These are phyloP conservation scores for Pleurotus salmoneostramineus DNA, from an alignment of 768 basidiomycete genomes.

Conservation along the genomic window DNA sequence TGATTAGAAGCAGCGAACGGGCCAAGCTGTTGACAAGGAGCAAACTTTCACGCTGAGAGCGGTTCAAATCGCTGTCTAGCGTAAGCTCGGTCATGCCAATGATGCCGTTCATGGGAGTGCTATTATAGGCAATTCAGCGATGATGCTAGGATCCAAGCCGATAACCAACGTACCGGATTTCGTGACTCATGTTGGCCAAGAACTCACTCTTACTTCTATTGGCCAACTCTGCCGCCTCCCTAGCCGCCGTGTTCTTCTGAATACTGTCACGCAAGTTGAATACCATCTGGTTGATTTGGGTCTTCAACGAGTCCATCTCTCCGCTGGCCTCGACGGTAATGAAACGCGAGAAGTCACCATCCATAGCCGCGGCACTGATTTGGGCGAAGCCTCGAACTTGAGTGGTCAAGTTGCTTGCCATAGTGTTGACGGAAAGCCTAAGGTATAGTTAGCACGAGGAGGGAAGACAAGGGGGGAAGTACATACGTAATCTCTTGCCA, in stretches of 20 bases:
- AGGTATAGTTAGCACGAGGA: neutral
- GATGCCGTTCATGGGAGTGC: conserved; percentile 99
- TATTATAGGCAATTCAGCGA: conserved; percentile 23
- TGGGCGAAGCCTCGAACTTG: conserved; percentile 99
- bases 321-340: conserved; percentile 98
- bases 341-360: conserved; percentile 97
- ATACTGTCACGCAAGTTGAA: conserved; percentile 94
- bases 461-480: neutral
- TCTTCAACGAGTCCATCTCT: conserved; percentile 99
- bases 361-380: conserved; percentile 96
- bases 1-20: conserved; percentile 88
- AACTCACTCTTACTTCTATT: conserved; percentile 97
- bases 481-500: conserved; percentile 98
- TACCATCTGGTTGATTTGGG: conserved; percentile 98
- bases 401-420: conserved; percentile 92
- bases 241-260: conserved; percentile 96
- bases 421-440: conserved; percentile 93
- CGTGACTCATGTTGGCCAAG: conserved; percentile 97
- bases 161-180: conserved; percentile 66
- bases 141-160: neutral
- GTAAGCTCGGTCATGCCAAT: conserved; percentile 99
- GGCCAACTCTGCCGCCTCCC: conserved; percentile 94
- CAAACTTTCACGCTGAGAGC: conserved; percentile 92
- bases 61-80: conserved; percentile 90
- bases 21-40: conserved; percentile 94